Percentiles rank a stretch among this genome's conserved stretches.
Conservation (phyloP, 2,329 filamentous ascomycete species). For the Fusarium sublunatum region DNA sequence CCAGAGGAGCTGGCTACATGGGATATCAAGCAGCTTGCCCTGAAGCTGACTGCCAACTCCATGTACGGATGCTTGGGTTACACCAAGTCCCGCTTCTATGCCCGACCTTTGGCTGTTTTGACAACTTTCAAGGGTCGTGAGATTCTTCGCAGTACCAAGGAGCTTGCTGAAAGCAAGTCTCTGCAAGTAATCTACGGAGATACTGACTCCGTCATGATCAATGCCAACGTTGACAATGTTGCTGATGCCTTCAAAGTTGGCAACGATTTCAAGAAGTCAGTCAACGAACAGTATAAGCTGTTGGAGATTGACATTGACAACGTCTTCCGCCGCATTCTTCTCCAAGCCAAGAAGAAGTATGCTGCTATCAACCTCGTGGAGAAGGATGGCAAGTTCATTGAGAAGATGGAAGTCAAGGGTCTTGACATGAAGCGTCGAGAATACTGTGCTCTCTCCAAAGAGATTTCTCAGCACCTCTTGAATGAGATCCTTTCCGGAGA, state of each 20-base stretch:
- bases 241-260: conserved; percentile 91
- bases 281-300: conserved; percentile 92
- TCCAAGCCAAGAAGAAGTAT: conserved; percentile 99
- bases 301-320: conserved; percentile 99
- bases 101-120: conserved; percentile 91
- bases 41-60: conserved; percentile 98
- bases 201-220: conserved; percentile 99
- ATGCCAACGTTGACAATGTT: conserved; percentile 95
- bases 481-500: conserved; percentile 95
- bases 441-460: conserved; percentile 95
- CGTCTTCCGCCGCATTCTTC: conserved; percentile 88
- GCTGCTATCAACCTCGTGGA: conserved; percentile 95
- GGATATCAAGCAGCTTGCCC: conserved; percentile 97
- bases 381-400: conserved; percentile 86
- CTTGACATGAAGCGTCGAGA: conserved; percentile 98
- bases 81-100: conserved; percentile 96
- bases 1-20: conserved; percentile 89
- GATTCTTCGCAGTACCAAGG: conserved; percentile 95
- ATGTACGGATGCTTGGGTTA: conserved; percentile 99
- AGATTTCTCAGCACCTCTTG: conserved; percentile 89
- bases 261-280: conserved; percentile 91
- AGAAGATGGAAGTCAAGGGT: conserved; percentile 98
- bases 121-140: conserved; percentile 98
- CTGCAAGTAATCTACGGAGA: conserved; percentile 98
- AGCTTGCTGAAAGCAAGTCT: conserved; percentile 89